Evolutionary conservation across 2,329 filamentous ascomycete genomes (phyloP).

Genomic region (Scolecobasidium constrictum): DNA sequence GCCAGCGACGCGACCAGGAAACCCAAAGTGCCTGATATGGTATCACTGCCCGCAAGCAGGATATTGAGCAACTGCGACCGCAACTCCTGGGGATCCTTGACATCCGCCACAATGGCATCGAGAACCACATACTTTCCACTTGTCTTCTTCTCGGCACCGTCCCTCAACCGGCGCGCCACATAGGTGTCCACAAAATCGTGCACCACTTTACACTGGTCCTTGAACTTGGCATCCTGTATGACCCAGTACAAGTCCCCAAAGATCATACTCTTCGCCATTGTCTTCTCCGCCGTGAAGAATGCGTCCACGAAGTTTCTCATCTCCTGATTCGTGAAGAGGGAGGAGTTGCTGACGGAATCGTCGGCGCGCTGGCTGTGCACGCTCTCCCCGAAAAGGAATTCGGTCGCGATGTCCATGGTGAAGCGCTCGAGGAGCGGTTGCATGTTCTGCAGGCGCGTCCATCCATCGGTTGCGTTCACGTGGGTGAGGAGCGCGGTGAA

Average conservation of each 20-base stretch:
- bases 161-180: conserved; percentile 20
- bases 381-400: conserved; percentile 53
- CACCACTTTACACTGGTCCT: conserved; percentile 28
- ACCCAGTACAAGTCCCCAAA: conserved; percentile 4
- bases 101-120: conserved; percentile 2
- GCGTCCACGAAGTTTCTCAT: too few relatives aligned
- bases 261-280: not conserved
- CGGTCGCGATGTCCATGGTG: conserved; percentile 56
- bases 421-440: conserved; percentile 54
- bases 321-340: too few relatives aligned
- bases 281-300: conserved; percentile 1
- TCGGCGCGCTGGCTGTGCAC: conserved; percentile 2
- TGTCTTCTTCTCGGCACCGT: conserved; percentile 17
- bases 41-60: conserved; percentile 4
- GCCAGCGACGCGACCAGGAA: not conserved
- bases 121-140: conserved; percentile 5
- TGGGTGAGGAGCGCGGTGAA: conserved; percentile 25
- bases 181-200: conserved; percentile 34
- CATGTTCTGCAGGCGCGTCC: conserved; percentile 31
- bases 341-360: too few relatives aligned
- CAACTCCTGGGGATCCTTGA: conserved; percentile 4
- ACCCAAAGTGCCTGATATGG: not conserved
- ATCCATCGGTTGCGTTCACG: not conserved
- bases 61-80: conserved; percentile 8
- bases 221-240: conserved; percentile 24